Conservation (phyloP, 1,284 basidiomycete species). For the Fistulinella cinereoalba region DNA sequence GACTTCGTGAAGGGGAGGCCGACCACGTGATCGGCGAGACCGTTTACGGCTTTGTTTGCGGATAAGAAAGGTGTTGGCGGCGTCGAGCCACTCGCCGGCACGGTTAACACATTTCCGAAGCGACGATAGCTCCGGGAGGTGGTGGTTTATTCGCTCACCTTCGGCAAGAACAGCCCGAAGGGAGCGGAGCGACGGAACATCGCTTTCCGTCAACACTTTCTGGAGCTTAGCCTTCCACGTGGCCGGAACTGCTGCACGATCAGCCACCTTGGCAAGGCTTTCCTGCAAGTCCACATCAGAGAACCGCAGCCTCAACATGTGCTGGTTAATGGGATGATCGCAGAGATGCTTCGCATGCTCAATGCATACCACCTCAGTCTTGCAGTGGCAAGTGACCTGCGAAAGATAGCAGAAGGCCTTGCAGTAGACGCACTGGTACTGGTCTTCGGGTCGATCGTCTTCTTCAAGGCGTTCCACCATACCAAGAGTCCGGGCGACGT, state of each 20-base stretch:
- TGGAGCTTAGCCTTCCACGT: slow-evolving; percentile 74
- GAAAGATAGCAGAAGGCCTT: slow-evolving; percentile 96
- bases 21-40: slow-evolving; percentile 59
- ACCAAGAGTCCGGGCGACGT: slow-evolving; percentile 53
- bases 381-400: slow-evolving; percentile 82
- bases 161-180: slow-evolving; percentile 80
- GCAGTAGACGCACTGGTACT: slow-evolving; percentile 94
- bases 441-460: slow-evolving; percentile 84
- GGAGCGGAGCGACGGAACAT: slow-evolving; percentile 70
- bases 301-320: slow-evolving; percentile 76
- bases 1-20: slow-evolving; percentile 42
- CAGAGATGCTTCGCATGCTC: slow-evolving; percentile 83
- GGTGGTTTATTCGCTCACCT: slow-evolving; percentile 80
- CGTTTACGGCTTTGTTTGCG: slow-evolving; percentile 73
- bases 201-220: slow-evolving; percentile 63
- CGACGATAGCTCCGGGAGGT: slow-evolving; percentile 67
- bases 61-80: slow-evolving; percentile 66
- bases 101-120: slow-evolving; percentile 77
- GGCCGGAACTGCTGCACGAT: slow-evolving; percentile 73
- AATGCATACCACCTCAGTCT: slow-evolving; percentile 77
- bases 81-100: slow-evolving; percentile 84
- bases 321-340: slow-evolving; percentile 58
- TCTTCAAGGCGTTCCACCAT: slow-evolving; percentile 73
- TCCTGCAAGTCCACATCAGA: slow-evolving; percentile 78
- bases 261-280: slow-evolving; percentile 60